Evolutionary conservation across 139 green algal species (phyloP), one percentile per base, ranked within the genome.

Genomic region (Haematococcus lacustris): DNA sequence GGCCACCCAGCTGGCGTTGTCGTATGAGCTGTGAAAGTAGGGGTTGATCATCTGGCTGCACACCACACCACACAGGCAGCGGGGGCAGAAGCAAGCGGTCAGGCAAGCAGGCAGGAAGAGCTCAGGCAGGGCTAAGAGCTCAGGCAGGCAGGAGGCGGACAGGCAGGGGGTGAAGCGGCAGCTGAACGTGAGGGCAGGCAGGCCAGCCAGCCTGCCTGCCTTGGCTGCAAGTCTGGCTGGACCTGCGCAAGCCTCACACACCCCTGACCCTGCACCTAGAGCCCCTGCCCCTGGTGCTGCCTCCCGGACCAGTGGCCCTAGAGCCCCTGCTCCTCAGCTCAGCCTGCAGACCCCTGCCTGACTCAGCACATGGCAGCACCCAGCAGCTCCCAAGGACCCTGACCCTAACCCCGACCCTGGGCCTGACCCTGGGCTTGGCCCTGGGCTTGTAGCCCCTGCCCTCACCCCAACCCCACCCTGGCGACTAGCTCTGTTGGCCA

Each of bases 1-100:
- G 43, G 43, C 47, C 28, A 76, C 59, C 3, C 32, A 70, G 39
- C 34, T 64, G 59, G 26, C 73, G 40, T 68, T 74, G 28, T 74
- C 68, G 9, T 41, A 51, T n/a, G 53, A 32, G n/a, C 70, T 73
- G 17, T 74, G 3, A 3, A 38, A 76, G 63, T 76, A 80, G 2
- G 71, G 66, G 51, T 74, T 73, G 41, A 67, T 71, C 41, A 66
- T 71, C 57, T 76, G 6, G 23, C 67, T 72, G 67, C 67, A 39
- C 13, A 21, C 13, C 13, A 21, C 21, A 57, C 13, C 21, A 21
- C 13, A 57, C 13, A 21, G 21, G 21, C 47, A 57, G 47, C 47
- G 13, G 21, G 21, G 47, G 13, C 47, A 21, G 13, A 57, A 28
- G 47, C 47, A 57, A 57, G 21, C 47, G 13, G 13, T 13, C 13